phyloP scores from a whole-genome alignment of 129 eudicot species.

The Flaveria ramosissima region DNA sequence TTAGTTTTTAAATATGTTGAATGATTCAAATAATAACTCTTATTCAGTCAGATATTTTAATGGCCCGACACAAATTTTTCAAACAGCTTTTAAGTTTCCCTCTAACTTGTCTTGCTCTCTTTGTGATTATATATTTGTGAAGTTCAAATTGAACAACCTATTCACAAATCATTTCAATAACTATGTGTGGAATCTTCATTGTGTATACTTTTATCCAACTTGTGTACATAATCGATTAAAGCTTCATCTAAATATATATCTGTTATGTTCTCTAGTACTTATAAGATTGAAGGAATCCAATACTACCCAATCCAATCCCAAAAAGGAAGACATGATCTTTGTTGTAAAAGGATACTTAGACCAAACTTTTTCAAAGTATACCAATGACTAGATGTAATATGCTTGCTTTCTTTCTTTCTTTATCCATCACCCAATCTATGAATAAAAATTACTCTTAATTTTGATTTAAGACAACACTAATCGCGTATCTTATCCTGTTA shows the following conservation, averaged over 20 bases:
- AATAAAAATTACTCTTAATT: background rate
- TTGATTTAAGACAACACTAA: slow-evolving; percentile 16
- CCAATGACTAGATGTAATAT: slow-evolving; percentile 27
- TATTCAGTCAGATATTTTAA: too few relatives aligned
- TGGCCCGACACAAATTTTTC: too few relatives aligned
- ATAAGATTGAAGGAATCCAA: slow-evolving; percentile 27
- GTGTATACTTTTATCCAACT: background rate
- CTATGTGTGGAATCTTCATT: background rate
- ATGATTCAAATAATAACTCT: too few relatives aligned
- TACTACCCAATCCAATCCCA: slow-evolving; percentile 27
- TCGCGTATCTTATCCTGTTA: slow-evolving; percentile 21
- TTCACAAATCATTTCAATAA: background rate
- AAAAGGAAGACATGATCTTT: slow-evolving; percentile 37
- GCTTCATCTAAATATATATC: background rate
- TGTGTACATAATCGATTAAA: background rate
- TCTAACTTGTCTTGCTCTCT: too few relatives aligned
- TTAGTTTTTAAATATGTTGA: too few relatives aligned
- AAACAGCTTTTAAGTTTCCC: too few relatives aligned
- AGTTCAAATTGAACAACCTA: too few relatives aligned
- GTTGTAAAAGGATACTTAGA: slow-evolving; percentile 31
- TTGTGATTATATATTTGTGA: too few relatives aligned
- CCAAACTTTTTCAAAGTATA: slow-evolving; percentile 37
- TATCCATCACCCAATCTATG: slow-evolving; percentile 33
- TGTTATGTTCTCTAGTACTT: background rate
- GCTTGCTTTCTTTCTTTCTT: slow-evolving; percentile 19